phyloP scores from a whole-genome alignment of 2,329 filamentous ascomycete genomes.

The Orbilia quercus region DNA sequence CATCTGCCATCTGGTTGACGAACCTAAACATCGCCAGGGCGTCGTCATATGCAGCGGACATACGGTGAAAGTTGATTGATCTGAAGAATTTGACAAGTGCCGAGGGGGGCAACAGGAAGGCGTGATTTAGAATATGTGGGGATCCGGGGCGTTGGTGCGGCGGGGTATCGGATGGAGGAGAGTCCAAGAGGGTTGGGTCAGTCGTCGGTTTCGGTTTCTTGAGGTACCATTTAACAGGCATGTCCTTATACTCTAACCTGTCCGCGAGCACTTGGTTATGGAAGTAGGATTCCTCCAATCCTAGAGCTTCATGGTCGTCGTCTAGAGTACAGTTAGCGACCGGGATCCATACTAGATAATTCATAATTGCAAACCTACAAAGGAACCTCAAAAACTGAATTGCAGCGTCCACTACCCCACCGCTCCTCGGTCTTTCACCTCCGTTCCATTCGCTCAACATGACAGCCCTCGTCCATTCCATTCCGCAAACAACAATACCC shows the following conservation, averaged over 20 bases:
- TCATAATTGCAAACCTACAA: conserved; percentile 69
- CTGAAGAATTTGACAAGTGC: conserved; percentile 85
- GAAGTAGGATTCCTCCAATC: conserved; percentile 77
- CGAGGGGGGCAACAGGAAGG: conserved; percentile 80
- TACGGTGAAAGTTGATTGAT: conserved; percentile 84
- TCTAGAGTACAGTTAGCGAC: conserved; percentile 65
- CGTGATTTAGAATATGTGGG: conserved; percentile 80
- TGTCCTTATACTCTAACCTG: conserved; percentile 77
- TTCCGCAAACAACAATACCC: conserved; percentile 59
- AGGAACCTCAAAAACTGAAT: conserved; percentile 78
- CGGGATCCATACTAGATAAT: not conserved
- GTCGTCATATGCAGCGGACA: conserved; percentile 82
- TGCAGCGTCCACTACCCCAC: conserved; percentile 79
- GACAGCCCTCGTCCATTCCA: conserved; percentile 80
- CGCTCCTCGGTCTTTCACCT: conserved; percentile 74
- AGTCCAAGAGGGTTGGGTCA: conserved; percentile 11
- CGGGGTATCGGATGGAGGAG: conserved; percentile 1
- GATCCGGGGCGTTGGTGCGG: conserved; percentile 68
- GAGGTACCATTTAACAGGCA: conserved; percentile 77
- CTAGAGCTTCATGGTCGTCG: conserved; percentile 72
- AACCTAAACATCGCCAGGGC: conserved; percentile 67
- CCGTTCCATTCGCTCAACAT: conserved; percentile 86
- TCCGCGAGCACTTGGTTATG: conserved; percentile 80
- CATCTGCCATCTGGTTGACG: conserved; percentile 65
- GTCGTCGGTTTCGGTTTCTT: conserved; percentile 65